Percentiles rank a stretch among this genome's conserved stretches.
Conservation (phyloP, 2,329 filamentous ascomycete genomes). For the Ophiostoma australiae region DNA sequence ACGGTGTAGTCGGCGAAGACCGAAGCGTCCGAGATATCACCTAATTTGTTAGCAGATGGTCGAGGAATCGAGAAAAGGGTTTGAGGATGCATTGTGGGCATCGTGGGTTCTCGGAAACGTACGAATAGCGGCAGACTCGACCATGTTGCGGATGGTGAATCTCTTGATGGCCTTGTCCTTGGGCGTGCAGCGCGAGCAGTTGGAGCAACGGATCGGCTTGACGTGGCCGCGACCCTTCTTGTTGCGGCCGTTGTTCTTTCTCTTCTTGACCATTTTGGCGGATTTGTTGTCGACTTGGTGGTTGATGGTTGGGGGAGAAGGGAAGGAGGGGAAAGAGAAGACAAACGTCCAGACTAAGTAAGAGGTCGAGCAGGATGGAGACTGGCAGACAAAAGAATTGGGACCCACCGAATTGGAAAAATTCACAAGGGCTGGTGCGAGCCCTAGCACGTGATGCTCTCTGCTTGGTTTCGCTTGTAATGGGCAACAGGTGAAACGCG, state of each 20-base stretch:
- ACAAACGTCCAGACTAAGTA: slow-evolving; percentile 9
- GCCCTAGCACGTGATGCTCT: slow-evolving; percentile 8
- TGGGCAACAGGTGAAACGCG: background rate
- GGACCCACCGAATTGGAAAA: slow-evolving; percentile 15
- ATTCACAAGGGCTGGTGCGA: slow-evolving; percentile 14
- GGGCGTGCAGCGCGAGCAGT: slow-evolving; percentile 78
- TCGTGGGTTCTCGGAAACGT: slow-evolving; percentile 45
- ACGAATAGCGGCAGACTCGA: slow-evolving; percentile 99
- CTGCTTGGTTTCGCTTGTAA: background rate
- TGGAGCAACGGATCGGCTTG: slow-evolving; percentile 87
- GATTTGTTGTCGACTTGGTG: slow-evolving; percentile 19
- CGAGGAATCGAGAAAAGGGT: background rate
- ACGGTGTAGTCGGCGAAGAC: slow-evolving; percentile 99
- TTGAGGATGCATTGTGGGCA: background rate
- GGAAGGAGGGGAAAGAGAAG: slow-evolving; percentile 14
- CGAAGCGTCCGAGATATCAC: slow-evolving; percentile 99
- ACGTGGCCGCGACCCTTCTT: slow-evolving; percentile 99
- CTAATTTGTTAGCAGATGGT: slow-evolving; percentile 44
- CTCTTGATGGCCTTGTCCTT: slow-evolving; percentile 99
- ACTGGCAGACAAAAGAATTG: background rate
- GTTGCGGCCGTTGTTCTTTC: slow-evolving; percentile 75
- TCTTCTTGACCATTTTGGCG: slow-evolving; percentile 33
- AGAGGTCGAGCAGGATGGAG: slow-evolving; percentile 8
- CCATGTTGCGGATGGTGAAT: slow-evolving; percentile 99
- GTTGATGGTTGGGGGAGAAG: slow-evolving; percentile 21